Evolutionary conservation across 306 rosid species (phyloP).

Genomic region (Sphenostylis stenocarpa): DNA sequence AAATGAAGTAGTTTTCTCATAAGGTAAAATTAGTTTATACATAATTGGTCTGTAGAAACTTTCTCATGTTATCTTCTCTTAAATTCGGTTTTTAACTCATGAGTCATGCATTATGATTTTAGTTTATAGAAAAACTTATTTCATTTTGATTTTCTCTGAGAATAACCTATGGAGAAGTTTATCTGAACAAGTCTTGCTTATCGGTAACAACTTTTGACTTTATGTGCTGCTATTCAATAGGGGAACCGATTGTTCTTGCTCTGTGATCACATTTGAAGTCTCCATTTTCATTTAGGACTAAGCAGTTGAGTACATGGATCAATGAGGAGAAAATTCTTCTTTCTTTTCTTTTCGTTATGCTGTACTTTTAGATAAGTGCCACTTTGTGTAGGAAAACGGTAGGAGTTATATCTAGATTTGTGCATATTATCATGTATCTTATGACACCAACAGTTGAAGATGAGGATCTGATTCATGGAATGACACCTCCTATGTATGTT

Average conservation of each 20-base stretch:
- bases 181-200: not conserved
- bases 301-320: not conserved
- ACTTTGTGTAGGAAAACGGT: not conserved
- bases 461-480: not conserved
- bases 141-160: too few relatives aligned
- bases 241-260: conserved; percentile 10
- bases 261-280: not conserved
- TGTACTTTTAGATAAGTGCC: not conserved
- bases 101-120: too few relatives aligned
- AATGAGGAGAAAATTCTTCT: not conserved
- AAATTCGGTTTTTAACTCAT: too few relatives aligned
- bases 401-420: not conserved
- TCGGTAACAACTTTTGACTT: not conserved
- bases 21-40: too few relatives aligned
- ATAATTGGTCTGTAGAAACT: too few relatives aligned
- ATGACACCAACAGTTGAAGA: not conserved
- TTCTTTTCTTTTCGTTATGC: too few relatives aligned
- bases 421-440: not conserved
- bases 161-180: too few relatives aligned
- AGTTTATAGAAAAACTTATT: too few relatives aligned
- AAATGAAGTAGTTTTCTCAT: too few relatives aligned
- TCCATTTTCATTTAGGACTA: not conserved
- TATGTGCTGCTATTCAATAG: too few relatives aligned
- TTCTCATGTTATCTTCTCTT: too few relatives aligned
- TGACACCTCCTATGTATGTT: not conserved